Base-by-base conservation (phyloP, 768 basidiomycete genomes). In the Pleurotus salmoneostramineus region DNA sequence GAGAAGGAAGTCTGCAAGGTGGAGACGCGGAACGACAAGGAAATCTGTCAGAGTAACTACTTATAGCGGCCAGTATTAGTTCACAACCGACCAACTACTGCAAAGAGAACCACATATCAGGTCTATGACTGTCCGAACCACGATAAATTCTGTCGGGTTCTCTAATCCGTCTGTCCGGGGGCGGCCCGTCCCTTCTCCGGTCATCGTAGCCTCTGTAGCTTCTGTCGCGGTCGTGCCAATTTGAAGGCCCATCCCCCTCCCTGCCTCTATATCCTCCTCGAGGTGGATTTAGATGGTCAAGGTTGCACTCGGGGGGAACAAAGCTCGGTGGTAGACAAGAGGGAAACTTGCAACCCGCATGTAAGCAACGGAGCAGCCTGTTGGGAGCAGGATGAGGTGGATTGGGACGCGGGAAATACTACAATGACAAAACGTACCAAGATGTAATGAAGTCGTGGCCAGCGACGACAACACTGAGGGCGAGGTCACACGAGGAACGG, bases 111-210 rank as follows among this genome's bases (percentile, higher is more conserved):
- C 8, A 43, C 48, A n/a, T 34, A 57, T 27, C 55, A 42, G 43
- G 50, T 48, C 55, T 40, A 21, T 36, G 52, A 55, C 36, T 21
- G n/a, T 36, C 56, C 40, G 56, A 42, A 31, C 34, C 33, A 31
- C 55, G 42, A 37, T 58, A 49, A 14, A 52, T 34, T 34, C 56
- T 43, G 12, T 45, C 32, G 17, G 46, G 27, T 5, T 43, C 42
- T 31, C 49, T 36, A 31, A 33, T 64, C 66, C 67, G 65, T 52
- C 43, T 57, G 56, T 63, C 40, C 60, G 64, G 43, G 57, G 57
- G 51, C 50, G 12, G 64, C 40, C 15, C 65, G 64, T 63, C 68
- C 65, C 46, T 68, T 58, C 42, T 66, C 60, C 45, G 61, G 33
- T 47, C 21, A 21, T 43, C 56, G 8, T 68, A 62, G 32, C 66